Evolutionary conservation across 1,284 basidiomycete species (phyloP).

Genomic region (Ustilago xerochloae): DNA sequence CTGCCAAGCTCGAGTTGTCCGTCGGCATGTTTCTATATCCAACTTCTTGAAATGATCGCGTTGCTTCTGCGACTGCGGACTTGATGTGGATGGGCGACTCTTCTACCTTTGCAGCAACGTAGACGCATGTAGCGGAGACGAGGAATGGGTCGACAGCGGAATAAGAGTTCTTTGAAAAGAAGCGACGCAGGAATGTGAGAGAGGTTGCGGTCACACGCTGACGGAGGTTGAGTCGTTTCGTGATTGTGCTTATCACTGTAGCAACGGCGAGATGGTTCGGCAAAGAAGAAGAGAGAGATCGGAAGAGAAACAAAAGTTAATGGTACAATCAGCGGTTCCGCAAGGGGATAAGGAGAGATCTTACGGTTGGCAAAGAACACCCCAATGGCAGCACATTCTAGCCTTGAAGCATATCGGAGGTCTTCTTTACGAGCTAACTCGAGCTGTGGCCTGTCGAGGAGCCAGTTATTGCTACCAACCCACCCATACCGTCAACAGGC

Average conservation of each 20-base stretch:
- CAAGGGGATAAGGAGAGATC: background rate
- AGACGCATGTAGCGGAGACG: constrained; percentile 90
- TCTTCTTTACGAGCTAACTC: constrained; percentile 59
- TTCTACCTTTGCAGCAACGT: constrained; percentile 95
- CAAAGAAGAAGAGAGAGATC: background rate
- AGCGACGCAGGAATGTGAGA: constrained; percentile 90
- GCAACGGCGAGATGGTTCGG: background rate
- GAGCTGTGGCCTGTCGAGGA: constrained; percentile 57
- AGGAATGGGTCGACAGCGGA: constrained; percentile 93
- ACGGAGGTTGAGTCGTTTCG: constrained; percentile 82
- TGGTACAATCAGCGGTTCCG: too few species aligned
- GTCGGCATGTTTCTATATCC: constrained; percentile 74
- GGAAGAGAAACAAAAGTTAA: background rate
- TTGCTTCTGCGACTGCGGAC: constrained; percentile 85
- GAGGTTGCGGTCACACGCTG: constrained; percentile 93
- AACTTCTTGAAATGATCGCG: constrained; percentile 64
- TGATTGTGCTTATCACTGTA: constrained; percentile 80
- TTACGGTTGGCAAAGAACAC: constrained; percentile 63
- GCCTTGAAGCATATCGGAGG: constrained; percentile 46
- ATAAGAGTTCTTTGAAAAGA: constrained; percentile 77
- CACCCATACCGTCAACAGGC: background rate
- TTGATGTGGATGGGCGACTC: constrained; percentile 96
- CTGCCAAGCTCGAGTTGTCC: constrained; percentile 85
- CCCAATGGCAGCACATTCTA: constrained; percentile 57
- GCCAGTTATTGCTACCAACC: constrained; percentile 60